phyloP scores from a whole-genome alignment of 1,284 basidiomycete genomes.

The Xerocomus nothofagi region DNA sequence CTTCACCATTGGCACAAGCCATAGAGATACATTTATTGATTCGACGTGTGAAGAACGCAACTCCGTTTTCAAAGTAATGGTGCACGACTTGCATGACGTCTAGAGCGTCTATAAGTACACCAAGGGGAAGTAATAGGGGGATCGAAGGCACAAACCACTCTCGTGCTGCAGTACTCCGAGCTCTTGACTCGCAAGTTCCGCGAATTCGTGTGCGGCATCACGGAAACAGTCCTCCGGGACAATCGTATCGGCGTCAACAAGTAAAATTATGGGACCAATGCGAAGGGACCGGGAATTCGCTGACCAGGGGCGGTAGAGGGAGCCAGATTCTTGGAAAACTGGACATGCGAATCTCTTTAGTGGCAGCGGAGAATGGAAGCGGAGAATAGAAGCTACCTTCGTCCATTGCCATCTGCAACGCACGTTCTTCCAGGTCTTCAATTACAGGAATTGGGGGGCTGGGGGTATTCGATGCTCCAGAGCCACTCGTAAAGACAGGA shows the following conservation, averaged over 20 bases:
- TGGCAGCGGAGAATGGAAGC: not conserved
- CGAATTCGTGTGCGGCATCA: slow-evolving; percentile 80
- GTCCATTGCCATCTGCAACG: slow-evolving; percentile 66
- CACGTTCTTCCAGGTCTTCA: slow-evolving; percentile 58
- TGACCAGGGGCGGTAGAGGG: slow-evolving; percentile 63
- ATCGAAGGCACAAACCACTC: slow-evolving; percentile 46
- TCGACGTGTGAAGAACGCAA: slow-evolving; percentile 79
- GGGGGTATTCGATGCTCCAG: slow-evolving; percentile 12
- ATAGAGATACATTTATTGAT: slow-evolving; percentile 79
- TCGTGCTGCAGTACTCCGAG: slow-evolving; percentile 85
- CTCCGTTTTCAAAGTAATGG: slow-evolving; percentile 86
- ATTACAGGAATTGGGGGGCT: slow-evolving; percentile 44
- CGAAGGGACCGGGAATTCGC: slow-evolving; percentile 57
- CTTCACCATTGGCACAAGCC: slow-evolving; percentile 76
- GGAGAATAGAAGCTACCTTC: slow-evolving; percentile 42
- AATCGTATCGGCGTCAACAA: slow-evolving; percentile 83
- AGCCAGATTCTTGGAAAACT: slow-evolving; percentile 54
- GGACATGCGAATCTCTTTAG: slow-evolving; percentile 6
- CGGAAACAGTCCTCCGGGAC: slow-evolving; percentile 85
- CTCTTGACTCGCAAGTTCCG: slow-evolving; percentile 57
- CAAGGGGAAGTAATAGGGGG: not conserved
- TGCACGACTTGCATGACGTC: slow-evolving; percentile 85
- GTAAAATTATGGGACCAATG: slow-evolving; percentile 64
- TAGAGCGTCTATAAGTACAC: slow-evolving; percentile 24
- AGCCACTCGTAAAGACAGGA: slow-evolving; percentile 4